Evolutionary conservation across 495 filamentous ascomycete species (phyloP).

Genomic region (Lophium mytilinum): DNA sequence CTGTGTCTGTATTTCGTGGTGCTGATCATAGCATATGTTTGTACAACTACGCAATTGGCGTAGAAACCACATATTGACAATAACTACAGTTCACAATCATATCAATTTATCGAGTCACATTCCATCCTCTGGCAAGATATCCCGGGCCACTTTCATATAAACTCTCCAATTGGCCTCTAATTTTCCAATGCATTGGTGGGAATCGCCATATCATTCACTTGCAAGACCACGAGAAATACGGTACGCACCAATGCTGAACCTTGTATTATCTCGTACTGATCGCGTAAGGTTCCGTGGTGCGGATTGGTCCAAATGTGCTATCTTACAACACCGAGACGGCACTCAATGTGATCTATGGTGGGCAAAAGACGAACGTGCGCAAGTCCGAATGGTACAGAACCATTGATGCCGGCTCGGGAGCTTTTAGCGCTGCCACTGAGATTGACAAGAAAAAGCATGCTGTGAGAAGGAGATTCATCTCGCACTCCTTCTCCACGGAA

Average conservation of each 20-base stretch:
- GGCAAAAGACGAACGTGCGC: constrained; percentile 30
- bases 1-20: too few species aligned
- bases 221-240: constrained; percentile 28
- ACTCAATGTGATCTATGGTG: constrained; percentile 33
- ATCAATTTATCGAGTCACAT: constrained; percentile 13
- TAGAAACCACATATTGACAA: too few species aligned
- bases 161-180: constrained; percentile 18
- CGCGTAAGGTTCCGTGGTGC: constrained; percentile 22
- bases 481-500: constrained; percentile 22
- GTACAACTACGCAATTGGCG: too few species aligned
- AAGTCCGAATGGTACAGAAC: constrained; percentile 30
- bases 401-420: constrained; percentile 19
- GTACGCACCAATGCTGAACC: background rate
- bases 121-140: constrained; percentile 25
- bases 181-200: constrained; percentile 17
- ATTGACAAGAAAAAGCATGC: constrained; percentile 22
- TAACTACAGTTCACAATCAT: constrained; percentile 3
- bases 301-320: constrained; percentile 26
- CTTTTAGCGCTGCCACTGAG: constrained; percentile 20
- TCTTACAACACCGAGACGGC: constrained; percentile 25
- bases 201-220: constrained; percentile 19
- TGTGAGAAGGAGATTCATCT: constrained; percentile 13
- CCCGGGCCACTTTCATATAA: constrained; percentile 20
- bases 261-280: background rate
- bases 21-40: too few species aligned